Conservation (phyloP, 2,329 filamentous ascomycete genomes). For the Colletotrichum higginsianum region DNA sequence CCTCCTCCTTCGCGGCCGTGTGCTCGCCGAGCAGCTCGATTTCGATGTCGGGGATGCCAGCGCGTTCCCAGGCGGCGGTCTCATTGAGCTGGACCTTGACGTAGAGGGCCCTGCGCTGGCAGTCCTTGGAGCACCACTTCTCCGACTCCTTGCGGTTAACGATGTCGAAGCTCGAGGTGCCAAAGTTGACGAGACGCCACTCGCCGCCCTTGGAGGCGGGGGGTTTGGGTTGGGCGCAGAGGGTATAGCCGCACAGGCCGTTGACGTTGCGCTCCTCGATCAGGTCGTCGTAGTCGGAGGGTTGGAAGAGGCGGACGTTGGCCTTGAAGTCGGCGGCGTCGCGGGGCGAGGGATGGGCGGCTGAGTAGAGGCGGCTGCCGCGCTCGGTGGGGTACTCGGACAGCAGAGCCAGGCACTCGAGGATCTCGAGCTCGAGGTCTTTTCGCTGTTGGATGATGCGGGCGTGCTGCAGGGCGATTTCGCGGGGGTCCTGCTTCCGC, state of each 20-base stretch:
- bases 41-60: conserved; percentile 67
- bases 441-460: conserved; percentile 86
- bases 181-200: conserved; percentile 75
- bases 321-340: conserved; percentile 78
- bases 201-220: conserved; percentile 70
- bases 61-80: conserved; percentile 87
- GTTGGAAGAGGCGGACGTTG: conserved; percentile 82
- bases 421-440: conserved; percentile 80
- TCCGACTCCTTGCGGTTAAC: conserved; percentile 81
- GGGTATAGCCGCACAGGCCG: conserved; percentile 84
- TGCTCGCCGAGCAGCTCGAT: conserved; percentile 80
- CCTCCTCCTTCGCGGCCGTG: conserved; percentile 56
- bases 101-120: conserved; percentile 85
- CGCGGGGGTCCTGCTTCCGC: conserved; percentile 61
- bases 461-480: conserved; percentile 86
- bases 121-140: conserved; percentile 88
- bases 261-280: conserved; percentile 91
- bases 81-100: conserved; percentile 91
- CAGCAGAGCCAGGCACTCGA: conserved; percentile 79
- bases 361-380: conserved; percentile 48
- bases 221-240: conserved; percentile 79
- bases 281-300: conserved; percentile 89
- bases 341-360: conserved; percentile 66
- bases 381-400: conserved; percentile 69
- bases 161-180: conserved; percentile 73